A percentile compares a stretch with the other conserved stretches of the same genome.
phyloP scores from a whole-genome alignment of 2,329 filamentous ascomycete genomes.

The Apiospora saccharicola region DNA sequence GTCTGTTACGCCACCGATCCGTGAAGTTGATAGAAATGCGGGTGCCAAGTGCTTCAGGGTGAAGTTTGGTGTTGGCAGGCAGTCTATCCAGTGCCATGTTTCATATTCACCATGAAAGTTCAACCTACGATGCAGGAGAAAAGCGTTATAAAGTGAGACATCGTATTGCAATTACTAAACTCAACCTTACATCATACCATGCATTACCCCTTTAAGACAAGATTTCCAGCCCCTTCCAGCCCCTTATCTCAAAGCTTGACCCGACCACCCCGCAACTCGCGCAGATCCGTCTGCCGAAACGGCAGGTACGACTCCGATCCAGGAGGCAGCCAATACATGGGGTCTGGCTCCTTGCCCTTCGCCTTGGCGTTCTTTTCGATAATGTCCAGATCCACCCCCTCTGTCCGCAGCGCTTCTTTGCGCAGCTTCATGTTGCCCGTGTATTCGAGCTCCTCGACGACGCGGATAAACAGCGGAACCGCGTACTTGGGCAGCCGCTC shows the following conservation, averaged over 20 bases:
- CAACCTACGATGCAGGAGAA: neutral
- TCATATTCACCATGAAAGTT: neutral
- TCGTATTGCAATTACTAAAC: neutral
- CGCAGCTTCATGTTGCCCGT: conserved; percentile 55
- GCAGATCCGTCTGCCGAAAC: conserved; percentile 47
- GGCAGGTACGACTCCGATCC: conserved; percentile 43
- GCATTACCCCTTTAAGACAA: neutral
- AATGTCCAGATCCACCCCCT: conserved; percentile 51
- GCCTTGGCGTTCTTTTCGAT: conserved; percentile 41
- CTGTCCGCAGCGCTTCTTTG: conserved; percentile 49
- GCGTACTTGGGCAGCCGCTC: conserved; percentile 51
- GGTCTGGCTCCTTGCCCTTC: conserved; percentile 39
- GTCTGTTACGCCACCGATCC: neutral
- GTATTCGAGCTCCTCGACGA: conserved; percentile 49
- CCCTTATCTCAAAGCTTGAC: conserved; percentile 29
- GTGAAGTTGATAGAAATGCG: rapidly evolving
- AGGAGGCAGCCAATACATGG: conserved; percentile 50
- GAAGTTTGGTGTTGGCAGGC: neutral
- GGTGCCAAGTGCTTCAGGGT: neutral
- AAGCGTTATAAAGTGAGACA: neutral
- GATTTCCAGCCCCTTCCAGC: neutral
- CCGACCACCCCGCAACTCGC: conserved; percentile 35
- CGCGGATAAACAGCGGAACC: conserved; percentile 51
- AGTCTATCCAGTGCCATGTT: too few species aligned
- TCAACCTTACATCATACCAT: neutral